Evolutionary conservation across 1,284 basidiomycete species (phyloP), one percentile per base, ranked within the genome.

Genomic region (Meira miltonrushii): DNA sequence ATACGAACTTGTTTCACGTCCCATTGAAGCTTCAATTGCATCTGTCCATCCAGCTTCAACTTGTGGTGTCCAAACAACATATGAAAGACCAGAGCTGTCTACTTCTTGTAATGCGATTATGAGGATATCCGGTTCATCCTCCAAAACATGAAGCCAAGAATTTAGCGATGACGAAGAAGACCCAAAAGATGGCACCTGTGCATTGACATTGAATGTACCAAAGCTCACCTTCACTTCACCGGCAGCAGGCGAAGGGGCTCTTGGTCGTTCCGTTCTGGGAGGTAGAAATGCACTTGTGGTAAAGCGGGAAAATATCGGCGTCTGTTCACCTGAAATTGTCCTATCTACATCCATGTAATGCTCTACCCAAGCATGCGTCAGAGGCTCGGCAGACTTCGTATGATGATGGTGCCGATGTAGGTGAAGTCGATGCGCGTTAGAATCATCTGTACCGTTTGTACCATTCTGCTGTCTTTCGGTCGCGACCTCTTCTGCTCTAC

Each of bases 101-200:
- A 49, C 40, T 37, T 64, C 61, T 38, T 64, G 61, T 17, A 64
- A 57, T 9, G 39, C 53, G 8, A 64, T 41, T 50, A 64, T 54
- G 47, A 64, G 28, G 2, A 63, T 38, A 43, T 63, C 61, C 2
- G 53, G 38, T 25, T 57, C 54, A 46, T 58, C 43, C 13, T 59
- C 37, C 13, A 25, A 2, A 33, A 55, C 17, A n/a, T 38, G 54
- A 12, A 63, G 54, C 61, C 61, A 63, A 12, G 28, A n/a, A 19
- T 46, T 39, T 12, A 61, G 39, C 23, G 33, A n/a, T 5, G 47
- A 10, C n/a, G 43, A 17, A 17, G 11, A 19, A 19, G 25, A 15
- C 8, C 28, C 28, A 8, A 33, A 33, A 3, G 28, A 33, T 4
- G 59, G 59, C 17, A 46, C 33, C n/a, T 23, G 38, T 41, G 47